These are phyloP conservation scores for Uncinocarpus reesii DNA, from an alignment of 2,329 filamentous ascomycete species.

Conservation along the genomic window DNA sequence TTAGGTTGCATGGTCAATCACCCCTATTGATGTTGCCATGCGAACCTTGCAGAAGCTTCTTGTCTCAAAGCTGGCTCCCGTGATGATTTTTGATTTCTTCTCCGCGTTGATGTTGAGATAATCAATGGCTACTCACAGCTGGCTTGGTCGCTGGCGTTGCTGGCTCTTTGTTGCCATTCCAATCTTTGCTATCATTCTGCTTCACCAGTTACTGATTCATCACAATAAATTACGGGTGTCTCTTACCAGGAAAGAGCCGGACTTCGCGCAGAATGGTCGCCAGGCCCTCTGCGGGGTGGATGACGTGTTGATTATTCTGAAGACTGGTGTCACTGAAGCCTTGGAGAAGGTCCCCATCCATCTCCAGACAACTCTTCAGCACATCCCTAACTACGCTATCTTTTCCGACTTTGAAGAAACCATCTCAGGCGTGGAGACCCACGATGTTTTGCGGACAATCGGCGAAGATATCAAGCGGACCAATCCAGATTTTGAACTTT, in stretches of 20 bases:
- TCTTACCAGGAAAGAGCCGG: background rate
- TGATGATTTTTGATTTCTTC: background rate
- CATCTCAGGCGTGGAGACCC: conserved; percentile 41
- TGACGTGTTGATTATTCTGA: conserved; percentile 47
- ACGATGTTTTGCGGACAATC: conserved; percentile 43
- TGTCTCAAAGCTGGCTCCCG: too few relatives aligned
- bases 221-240: background rate
- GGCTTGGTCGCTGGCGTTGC: background rate
- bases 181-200: background rate
- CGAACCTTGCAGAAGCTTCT: background rate
- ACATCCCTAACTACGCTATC: conserved; percentile 46
- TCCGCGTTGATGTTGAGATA: background rate
- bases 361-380: conserved; percentile 45
- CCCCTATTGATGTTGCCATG: too few relatives aligned
- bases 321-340: conserved; percentile 50
- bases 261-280: background rate
- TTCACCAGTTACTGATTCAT: background rate
- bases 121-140: conserved; percentile 1
- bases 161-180: background rate
- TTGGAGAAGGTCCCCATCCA: conserved; percentile 46
- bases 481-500: conserved; percentile 43
- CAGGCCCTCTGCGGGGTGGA: conserved; percentile 23
- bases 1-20: too few relatives aligned
- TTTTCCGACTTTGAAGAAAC: conserved; percentile 50
- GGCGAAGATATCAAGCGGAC: conserved; percentile 29